Evolutionary conservation across 306 rosid genomes (phyloP).

Genomic region (Morella rubra): DNA sequence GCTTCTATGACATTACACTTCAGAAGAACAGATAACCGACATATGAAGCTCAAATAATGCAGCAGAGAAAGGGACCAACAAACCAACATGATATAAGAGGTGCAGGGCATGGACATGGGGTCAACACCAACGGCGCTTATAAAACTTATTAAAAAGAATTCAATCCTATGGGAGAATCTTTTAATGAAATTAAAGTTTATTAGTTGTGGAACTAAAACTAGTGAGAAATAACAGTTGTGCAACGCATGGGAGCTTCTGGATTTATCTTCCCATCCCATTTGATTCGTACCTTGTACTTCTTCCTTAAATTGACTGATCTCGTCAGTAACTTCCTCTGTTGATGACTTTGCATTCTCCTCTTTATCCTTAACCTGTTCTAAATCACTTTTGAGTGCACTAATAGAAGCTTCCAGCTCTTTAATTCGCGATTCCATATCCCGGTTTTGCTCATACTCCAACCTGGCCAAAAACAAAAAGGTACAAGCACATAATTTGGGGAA

Average conservation of each 20-base stretch:
- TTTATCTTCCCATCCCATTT: conserved; percentile 12
- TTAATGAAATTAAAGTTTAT: too few relatives aligned
- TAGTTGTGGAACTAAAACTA: too few relatives aligned
- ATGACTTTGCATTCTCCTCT: conserved; percentile 69
- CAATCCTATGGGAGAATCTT: too few relatives aligned
- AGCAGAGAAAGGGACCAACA: too few relatives aligned
- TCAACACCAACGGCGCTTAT: too few relatives aligned
- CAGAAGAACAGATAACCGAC: too few relatives aligned
- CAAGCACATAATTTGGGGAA: background rate
- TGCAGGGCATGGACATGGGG: too few relatives aligned
- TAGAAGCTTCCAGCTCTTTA: conserved; percentile 62
- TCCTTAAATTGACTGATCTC: conserved; percentile 61
- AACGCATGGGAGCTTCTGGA: background rate
- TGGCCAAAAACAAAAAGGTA: conserved; percentile 24
- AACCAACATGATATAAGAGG: too few relatives aligned
- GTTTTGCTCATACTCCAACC: conserved; percentile 96
- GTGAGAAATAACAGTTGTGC: background rate
- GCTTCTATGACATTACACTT: too few relatives aligned
- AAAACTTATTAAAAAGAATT: too few relatives aligned
- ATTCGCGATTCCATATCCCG: conserved; percentile 81
- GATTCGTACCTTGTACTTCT: conserved; percentile 67
- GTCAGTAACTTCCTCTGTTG: conserved; percentile 61
- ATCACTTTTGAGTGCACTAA: conserved; percentile 57
- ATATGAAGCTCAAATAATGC: too few relatives aligned
- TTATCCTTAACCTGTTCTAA: conserved; percentile 62